phyloP scores from a whole-genome alignment of 306 rosid genomes.

The Cucurbita ficifolia region DNA sequence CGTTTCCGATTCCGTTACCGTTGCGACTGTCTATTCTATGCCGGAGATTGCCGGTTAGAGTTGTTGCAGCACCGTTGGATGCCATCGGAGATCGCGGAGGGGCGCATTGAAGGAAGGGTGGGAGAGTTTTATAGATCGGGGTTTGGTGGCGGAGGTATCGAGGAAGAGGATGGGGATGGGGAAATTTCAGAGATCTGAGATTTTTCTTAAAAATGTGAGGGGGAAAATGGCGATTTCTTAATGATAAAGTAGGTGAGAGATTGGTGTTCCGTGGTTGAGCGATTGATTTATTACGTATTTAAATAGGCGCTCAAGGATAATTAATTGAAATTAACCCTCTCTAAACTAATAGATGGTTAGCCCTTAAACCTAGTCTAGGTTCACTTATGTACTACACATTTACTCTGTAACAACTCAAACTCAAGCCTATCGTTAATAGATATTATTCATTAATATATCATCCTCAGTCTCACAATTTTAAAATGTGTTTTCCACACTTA shows the following conservation, averaged over 20 bases:
- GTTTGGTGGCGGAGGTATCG: conserved; percentile 31
- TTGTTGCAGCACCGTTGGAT: conserved; percentile 29
- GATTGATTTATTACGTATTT: background rate
- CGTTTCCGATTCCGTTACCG: background rate
- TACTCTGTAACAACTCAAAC: too few relatives aligned
- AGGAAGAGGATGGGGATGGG: conserved; percentile 1
- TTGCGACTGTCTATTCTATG: background rate
- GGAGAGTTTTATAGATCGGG: background rate
- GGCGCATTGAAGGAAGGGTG: background rate
- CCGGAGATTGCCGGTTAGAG: conserved; percentile 6
- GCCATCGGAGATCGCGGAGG: background rate
- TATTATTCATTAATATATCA: too few relatives aligned
- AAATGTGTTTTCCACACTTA: too few relatives aligned
- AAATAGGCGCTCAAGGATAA: background rate
- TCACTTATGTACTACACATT: too few relatives aligned
- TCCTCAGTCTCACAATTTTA: too few relatives aligned
- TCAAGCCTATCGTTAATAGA: too few relatives aligned
- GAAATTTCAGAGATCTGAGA: background rate
- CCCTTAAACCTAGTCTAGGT: too few relatives aligned
- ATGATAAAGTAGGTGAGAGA: background rate
- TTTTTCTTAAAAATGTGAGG: background rate
- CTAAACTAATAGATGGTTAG: too few relatives aligned
- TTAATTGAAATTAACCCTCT: too few relatives aligned
- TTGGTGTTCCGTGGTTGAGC: background rate
- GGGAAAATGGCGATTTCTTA: background rate